Evolutionary conservation across 2,329 filamentous ascomycete genomes (phyloP).

Genomic region (Aphanoascus verrucosus): DNA sequence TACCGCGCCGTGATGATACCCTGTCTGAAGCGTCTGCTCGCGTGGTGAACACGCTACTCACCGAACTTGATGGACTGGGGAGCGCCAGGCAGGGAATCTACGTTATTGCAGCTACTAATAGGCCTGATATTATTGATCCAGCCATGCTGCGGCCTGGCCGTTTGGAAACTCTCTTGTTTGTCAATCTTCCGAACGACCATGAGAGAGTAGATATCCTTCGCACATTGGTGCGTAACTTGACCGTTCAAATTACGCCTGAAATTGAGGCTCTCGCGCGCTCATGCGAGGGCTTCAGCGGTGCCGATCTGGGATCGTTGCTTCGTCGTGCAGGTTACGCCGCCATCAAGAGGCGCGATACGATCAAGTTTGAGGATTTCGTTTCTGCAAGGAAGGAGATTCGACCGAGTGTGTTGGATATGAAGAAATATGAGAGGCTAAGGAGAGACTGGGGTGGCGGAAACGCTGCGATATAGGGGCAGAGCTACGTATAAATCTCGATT

Average conservation of each 20-base stretch:
- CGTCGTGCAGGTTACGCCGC: slow-evolving; percentile 50
- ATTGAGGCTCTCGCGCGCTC: slow-evolving; percentile 57
- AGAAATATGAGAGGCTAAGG: slow-evolving; percentile 46
- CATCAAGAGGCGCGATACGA: slow-evolving; percentile 39
- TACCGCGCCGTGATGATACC: slow-evolving; percentile 67
- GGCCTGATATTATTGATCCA: slow-evolving; percentile 91
- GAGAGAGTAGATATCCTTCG: slow-evolving; percentile 79
- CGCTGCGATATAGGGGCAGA: slow-evolving; percentile 8
- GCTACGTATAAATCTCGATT: not conserved
- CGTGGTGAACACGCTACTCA: slow-evolving; percentile 89
- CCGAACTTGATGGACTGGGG: slow-evolving; percentile 76
- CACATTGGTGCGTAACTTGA: slow-evolving; percentile 48
- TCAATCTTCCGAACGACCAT: slow-evolving; percentile 67
- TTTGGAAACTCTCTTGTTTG: slow-evolving; percentile 76
- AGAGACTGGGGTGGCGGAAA: slow-evolving; percentile 38
- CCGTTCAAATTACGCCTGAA: slow-evolving; percentile 42
- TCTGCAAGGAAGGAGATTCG: slow-evolving; percentile 32
- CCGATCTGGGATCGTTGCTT: slow-evolving; percentile 51
- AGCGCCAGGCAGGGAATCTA: slow-evolving; percentile 74
- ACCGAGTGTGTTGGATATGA: slow-evolving; percentile 47
- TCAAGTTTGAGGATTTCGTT: slow-evolving; percentile 38
- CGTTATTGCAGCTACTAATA: slow-evolving; percentile 87
- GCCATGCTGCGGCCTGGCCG: slow-evolving; percentile 89
- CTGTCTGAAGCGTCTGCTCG: slow-evolving; percentile 74
- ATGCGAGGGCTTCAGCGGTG: slow-evolving; percentile 68